Base-by-base conservation (phyloP, 2,329 filamentous ascomycete species). In the Penicillium glabrum region DNA sequence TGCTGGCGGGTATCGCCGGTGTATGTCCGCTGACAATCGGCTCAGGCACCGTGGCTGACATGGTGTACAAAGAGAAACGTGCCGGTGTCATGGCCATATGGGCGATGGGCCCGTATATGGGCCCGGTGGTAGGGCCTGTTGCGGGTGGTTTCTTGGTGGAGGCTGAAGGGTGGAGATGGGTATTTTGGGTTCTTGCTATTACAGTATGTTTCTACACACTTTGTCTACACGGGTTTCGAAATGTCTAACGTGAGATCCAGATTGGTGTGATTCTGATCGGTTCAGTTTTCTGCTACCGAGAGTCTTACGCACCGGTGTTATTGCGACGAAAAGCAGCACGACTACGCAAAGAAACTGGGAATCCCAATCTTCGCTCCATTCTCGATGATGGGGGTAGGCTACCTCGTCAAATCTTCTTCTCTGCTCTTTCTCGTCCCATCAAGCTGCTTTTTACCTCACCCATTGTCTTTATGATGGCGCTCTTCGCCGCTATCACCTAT, bases 11-110 rank as follows among this genome's bases (percentile, higher is more conserved):
- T 19, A 72, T 83, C 13, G 86, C 86, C 41, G 88, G 87, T 41
- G 83, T 83, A 5, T 81, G 81, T 24, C 83, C 86, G 0, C 71
- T 90, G 19, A 87, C 86, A 1, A 86, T 88, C 61, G 88, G 87
- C 5, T 86, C 85, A 37, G 87, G 87, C 23, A 84, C 85, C 1
- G 86, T 91, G 35, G 83, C 86, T 31, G 88, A 91, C 70, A 79
- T 90, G 72, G 81, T 89, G 44, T 67, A 70, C 0, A 80, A 82
- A 53, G 82, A 87, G 65, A 78, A 83, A 58, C 79, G 86, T 53
- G 86, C 84, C 26, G 72, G 75, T 7, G 84, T 83, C 35, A 87
- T 89, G 83, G 78, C 80, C 1, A 65, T 78, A 16, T 81, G 79
- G 69, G 74, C 74, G 59, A 73, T 68, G 35, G 64, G 75, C 62